Evolutionary conservation across 768 basidiomycete species (phyloP), one percentile per base, ranked within the genome.

Genomic region (Macrolepiota fuliginosa): DNA sequence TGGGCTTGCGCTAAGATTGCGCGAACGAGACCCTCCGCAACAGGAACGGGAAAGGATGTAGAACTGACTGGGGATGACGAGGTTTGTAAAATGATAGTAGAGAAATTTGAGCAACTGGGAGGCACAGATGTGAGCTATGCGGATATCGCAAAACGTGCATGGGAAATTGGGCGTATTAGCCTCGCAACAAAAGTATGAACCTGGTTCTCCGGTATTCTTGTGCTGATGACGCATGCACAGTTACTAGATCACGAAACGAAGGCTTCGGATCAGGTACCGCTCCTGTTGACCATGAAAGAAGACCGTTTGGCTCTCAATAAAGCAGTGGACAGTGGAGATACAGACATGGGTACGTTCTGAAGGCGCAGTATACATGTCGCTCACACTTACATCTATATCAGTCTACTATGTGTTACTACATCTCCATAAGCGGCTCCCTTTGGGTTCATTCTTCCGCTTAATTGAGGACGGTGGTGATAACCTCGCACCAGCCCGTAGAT

Each of bases 1-100:
- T 99, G 97, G 97, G 97, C 97, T 0, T 88, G 87, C 62, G 90
- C 93, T 1, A 96, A 97, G 73, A 97, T 99, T 61, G 72, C 86
- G 52, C 85, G 83, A 15, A 87, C 92, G 11, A 85, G 86, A 63
- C 79, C 89, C 0, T 78, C 84, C 0, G 73, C 83, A 0, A 79
- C 82, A 25, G 84, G 81, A 17, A 71, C 80, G 11, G 83, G 81
- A 4, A 74, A 77, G 58, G 84, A 87, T 60, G 76, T 77, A 2
- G 87, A 87, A 12, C 75, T 86, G 12, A 76, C 76, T 19, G 88
- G 84, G 22, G 95, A 97, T 65, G 89, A 89, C 39, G 88, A 87
- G 46, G 79, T 96, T 11, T 95, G 94, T 69, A 79, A 79, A 52
- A 73, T 85, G 61, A 96, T 99, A 62, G 95, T 98, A 4, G 86